Evolutionary conservation across 257 asterid species (phyloP), one percentile per base, ranked within the genome.

Genomic region (Jacaranda copaia): DNA sequence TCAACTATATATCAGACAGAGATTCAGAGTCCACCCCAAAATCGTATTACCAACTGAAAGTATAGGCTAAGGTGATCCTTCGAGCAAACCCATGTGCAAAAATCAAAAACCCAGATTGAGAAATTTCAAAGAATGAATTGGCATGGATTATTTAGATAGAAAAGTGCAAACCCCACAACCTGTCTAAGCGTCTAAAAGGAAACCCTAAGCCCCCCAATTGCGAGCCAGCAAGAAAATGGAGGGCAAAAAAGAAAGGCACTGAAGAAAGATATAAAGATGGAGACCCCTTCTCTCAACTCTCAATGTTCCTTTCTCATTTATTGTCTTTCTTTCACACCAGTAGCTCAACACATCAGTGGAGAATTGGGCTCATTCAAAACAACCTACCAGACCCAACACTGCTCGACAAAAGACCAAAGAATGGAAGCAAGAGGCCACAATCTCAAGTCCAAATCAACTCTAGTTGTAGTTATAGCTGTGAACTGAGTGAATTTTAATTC

Each of bases 221-320:
- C 86, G 79, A 77, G 88, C 86, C 90, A 87, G 89, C 88, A 61
- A 72, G 89, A 82, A 72, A 87, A 78, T 75, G 85, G 86, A 63
- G 74, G 82, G 78, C 77, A 62, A 78, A 84, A 84, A 73, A 74
- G 69, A 64, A 80, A 83, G 68, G 80, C 75, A 69, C 63, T 55
- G 74, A 73, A 40, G 72, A 76, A 49, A 58, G 77, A 65, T 46
- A 13, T 52, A 15, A 20, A 69, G 83, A 75, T 57, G 42, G 72
- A 81, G 85, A 81, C 80, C 53, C 71, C 79, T 75, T 19, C 71
- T 20, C 66, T 76, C 81, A 56, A 76, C 5, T 76, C 80, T 74
- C 71, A 70, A 56, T 53, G n/a, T 40, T 45, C 64, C 36, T 51
- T 60, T 53, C 43, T 32, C 74, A 72, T 63, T 8, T 53, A n/a